A percentile compares a stretch with the other conserved stretches of the same genome.
These are phyloP conservation scores for Cicer bijugum DNA, from an alignment of 306 rosid genomes.

Conservation along the genomic window DNA sequence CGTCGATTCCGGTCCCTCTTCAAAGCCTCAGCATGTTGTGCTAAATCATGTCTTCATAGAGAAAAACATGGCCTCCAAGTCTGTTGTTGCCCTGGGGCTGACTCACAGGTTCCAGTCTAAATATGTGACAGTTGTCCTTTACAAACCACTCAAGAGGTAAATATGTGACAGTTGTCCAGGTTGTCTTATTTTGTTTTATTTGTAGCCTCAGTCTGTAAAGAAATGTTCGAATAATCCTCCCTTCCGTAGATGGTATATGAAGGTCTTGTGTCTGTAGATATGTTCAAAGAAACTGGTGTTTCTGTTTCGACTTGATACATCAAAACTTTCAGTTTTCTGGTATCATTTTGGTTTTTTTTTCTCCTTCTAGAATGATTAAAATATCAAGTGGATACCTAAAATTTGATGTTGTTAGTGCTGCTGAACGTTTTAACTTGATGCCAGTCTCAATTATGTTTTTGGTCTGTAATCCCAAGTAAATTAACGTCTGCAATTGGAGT, in stretches of 20 bases:
- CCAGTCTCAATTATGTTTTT: neutral
- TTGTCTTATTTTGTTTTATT: conserved; percentile 11
- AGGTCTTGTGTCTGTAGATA: conserved; percentile 51
- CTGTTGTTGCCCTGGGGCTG: conserved; percentile 88
- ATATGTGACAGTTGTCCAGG: conserved; percentile 51
- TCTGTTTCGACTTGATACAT: conserved; percentile 41
- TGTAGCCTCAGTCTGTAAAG: conserved; percentile 64
- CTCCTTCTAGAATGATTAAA: conserved; percentile 31
- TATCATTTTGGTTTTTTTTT: conserved; percentile 1
- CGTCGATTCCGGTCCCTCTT: conserved; percentile 58
- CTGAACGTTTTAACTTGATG: neutral
- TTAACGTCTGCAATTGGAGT: neutral
- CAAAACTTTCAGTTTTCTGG: conserved; percentile 16
- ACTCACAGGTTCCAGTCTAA: conserved; percentile 88
- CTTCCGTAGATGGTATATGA: conserved; percentile 38
- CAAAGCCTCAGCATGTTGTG: conserved; percentile 89
- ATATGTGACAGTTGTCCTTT: conserved; percentile 91
- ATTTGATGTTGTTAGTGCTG: conserved; percentile 2
- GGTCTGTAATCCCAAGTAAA: neutral
- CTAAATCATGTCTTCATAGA: conserved; percentile 87
- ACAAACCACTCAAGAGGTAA: conserved; percentile 81
- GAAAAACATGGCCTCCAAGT: conserved; percentile 81
- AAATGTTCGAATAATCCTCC: conserved; percentile 44
- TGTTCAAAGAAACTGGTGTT: conserved; percentile 35
- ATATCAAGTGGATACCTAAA: neutral